Evolutionary conservation across 2,329 filamentous ascomycete species (phyloP), one percentile per base, ranked within the genome.

Genomic region (Claviceps quebecensis): DNA sequence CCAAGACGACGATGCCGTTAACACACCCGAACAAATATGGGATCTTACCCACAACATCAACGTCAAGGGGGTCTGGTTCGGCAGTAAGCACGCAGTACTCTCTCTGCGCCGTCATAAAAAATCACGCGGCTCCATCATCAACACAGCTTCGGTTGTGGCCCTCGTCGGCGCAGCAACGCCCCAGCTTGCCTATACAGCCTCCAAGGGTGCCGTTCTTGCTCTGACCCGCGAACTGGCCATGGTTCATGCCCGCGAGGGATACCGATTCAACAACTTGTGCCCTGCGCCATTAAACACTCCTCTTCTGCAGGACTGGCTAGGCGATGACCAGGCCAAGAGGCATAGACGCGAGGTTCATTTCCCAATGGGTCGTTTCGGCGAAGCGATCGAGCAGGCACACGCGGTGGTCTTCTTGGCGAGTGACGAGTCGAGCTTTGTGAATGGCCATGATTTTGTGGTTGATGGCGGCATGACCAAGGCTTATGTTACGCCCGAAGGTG

Each of bases 11-110:
- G 83, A 88, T 67, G 88, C 90, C 47, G 73, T 94, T 65, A 79
- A 84, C 65, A 95, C 89, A 1, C 83, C 87, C 48, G 88, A 95
- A 72, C 82, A 80, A 61, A 90, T 96, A 72, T 96, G 90, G 90
- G 88, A 96, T 62, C 72, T 95, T 58, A 96, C 90, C 4, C 88
- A 95, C 55, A 83, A 81, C 66, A 94, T 95, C 74, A 96, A 96
- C 69, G 90, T 95, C 68, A 96, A 96, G 78, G 90, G 90, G 44
- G 90, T 96, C n/a, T 95, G 90, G 90, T 96, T 81, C 67, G 90
- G 90, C 54, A 84, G 82, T 77, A 96, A 95, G 76, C 87, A 95
- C 67, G 88, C 90, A 6, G 83, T 96, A 29, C 74, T 91, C 48
- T 80, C 86, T 45, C 76, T 96, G 60, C 84, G 89, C 57, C 82